These are phyloP conservation scores for Theileria equi DNA, from an alignment of 169 alveolate genomes.

Conservation along the genomic window DNA sequence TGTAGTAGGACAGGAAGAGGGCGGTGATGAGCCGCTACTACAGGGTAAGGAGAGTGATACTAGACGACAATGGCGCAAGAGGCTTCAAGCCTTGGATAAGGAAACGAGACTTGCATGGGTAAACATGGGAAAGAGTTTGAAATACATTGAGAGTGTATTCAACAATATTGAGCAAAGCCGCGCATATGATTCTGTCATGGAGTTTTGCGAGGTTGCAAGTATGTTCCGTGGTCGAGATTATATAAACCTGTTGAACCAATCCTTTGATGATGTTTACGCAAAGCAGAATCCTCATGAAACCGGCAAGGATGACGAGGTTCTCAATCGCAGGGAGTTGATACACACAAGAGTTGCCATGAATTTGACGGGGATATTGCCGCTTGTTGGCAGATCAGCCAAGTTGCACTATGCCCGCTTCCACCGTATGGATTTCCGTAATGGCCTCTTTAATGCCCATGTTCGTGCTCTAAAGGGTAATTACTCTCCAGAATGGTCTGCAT, in stretches of 20 bases:
- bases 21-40: slow-evolving; percentile 5
- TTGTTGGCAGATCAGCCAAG: slow-evolving; percentile 73
- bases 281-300: slow-evolving; percentile 43
- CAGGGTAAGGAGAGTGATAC: slow-evolving; percentile 49
- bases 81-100: slow-evolving; percentile 63
- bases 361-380: slow-evolving; percentile 71
- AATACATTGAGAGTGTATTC: slow-evolving; percentile 44
- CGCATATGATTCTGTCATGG: slow-evolving; percentile 56
- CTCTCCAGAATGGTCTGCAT: slow-evolving; percentile 58
- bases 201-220: slow-evolving; percentile 53
- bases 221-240: slow-evolving; percentile 36
- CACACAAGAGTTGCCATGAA: slow-evolving; percentile 70
- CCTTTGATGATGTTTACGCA: slow-evolving; percentile 59
- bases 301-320: slow-evolving; percentile 22
- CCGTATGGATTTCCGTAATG: slow-evolving; percentile 74
- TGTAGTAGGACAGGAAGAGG: background rate
- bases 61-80: slow-evolving; percentile 61
- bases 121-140: slow-evolving; percentile 65
- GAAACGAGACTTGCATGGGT: slow-evolving; percentile 74
- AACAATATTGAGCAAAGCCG: slow-evolving; percentile 40
- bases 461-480: slow-evolving; percentile 55
- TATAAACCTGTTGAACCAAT: slow-evolving; percentile 43
- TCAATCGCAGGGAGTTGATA: slow-evolving; percentile 55
- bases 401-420: slow-evolving; percentile 76
- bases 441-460: slow-evolving; percentile 23